Evolutionary conservation across 805 yeast species (phyloP), one percentile per base, ranked within the genome.

Genomic region (Candida tammaniensis): DNA sequence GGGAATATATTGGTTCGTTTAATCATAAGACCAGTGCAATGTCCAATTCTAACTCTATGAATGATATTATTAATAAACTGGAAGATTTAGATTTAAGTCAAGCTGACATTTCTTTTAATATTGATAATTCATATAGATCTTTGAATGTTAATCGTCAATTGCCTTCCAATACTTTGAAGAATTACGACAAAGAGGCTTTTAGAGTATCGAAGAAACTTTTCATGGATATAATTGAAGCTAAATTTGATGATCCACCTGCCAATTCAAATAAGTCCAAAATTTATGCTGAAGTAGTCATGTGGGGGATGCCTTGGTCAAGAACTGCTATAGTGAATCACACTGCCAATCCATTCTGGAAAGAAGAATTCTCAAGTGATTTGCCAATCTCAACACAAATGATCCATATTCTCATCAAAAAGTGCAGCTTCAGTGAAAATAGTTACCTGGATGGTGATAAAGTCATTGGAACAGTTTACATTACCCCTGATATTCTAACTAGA

Each of bases 311-410:
- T 0, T 83, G 91, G 86, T 86, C 84, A 24, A 66, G 87, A 44
- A 86, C 96, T 0, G 80, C 88, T 2, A 64, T 76, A 5, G 81
- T 81, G 0, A 61, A 66, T 23, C 62, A 72, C 29, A 46, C 56
- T 1, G 33, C 36, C 3, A 69, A 70, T 35, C 89, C 95, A 1
- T 86, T 86, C 52, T 89, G 96, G 93, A 77, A 88, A 51, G 96
- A 89, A 49, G 76, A 70, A 28, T 83, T 85, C 50, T 60, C 71
- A 2, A 61, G 83, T n/a, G 76, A 79, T 32, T 61, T 80, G 26
- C 82, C 85, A 0, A 62, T 74, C 5, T 61, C 69, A 28, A 76
- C 79, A 3, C 75, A 69, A 48, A 68, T 65, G 52, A 65, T 78
- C 44, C 75, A 64, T 43, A 68, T 76, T 11, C 57, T 64, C 30